Conservation (phyloP, 1,284 basidiomycete species). For the Cryptococcus sp. region DNA sequence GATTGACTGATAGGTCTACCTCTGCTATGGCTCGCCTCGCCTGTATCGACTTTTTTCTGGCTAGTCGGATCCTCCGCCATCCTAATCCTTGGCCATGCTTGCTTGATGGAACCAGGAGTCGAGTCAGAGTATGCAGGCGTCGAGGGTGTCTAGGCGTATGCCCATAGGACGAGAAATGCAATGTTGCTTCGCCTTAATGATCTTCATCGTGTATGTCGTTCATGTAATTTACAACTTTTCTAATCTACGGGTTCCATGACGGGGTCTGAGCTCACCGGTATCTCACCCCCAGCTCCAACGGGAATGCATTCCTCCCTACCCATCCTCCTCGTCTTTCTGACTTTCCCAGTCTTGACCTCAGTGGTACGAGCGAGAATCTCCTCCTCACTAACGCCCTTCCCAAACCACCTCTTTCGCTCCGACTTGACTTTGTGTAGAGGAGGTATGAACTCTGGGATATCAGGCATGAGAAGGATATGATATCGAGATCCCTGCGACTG, state of each 20-base stretch:
- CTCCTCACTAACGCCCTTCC: slow-evolving; percentile 10
- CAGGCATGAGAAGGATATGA: slow-evolving; percentile 48
- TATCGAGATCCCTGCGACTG: slow-evolving; percentile 19
- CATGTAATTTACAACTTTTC: not conserved
- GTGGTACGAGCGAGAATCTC: slow-evolving; percentile 21
- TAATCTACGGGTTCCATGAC: slow-evolving; percentile 9
- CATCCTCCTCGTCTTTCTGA: slow-evolving; percentile 42
- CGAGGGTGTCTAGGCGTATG: slow-evolving; percentile 18
- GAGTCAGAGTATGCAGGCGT: slow-evolving; percentile 35
- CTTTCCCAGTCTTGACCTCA: slow-evolving; percentile 29
- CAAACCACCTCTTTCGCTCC: slow-evolving; percentile 19
- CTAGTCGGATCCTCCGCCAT: slow-evolving; percentile 44
- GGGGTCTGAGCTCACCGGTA: slow-evolving; percentile 3
- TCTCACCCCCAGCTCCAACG: slow-evolving; percentile 4
- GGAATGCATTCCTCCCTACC: slow-evolving; percentile 31
- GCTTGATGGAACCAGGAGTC: slow-evolving; percentile 56
- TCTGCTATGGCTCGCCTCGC: slow-evolving; percentile 43
- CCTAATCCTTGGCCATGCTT: slow-evolving; percentile 52
- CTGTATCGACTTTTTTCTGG: slow-evolving; percentile 48
- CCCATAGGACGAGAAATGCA: not conserved
- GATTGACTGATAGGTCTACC: slow-evolving; percentile 30
- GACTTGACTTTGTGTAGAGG: slow-evolving; percentile 16
- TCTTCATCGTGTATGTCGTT: not conserved
- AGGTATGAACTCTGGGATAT: slow-evolving; percentile 38
- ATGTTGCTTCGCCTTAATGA: not conserved